Evolutionary conservation across 352 stramenopile genomes (phyloP).

Genomic region (Globisporangium uncinulatum): DNA sequence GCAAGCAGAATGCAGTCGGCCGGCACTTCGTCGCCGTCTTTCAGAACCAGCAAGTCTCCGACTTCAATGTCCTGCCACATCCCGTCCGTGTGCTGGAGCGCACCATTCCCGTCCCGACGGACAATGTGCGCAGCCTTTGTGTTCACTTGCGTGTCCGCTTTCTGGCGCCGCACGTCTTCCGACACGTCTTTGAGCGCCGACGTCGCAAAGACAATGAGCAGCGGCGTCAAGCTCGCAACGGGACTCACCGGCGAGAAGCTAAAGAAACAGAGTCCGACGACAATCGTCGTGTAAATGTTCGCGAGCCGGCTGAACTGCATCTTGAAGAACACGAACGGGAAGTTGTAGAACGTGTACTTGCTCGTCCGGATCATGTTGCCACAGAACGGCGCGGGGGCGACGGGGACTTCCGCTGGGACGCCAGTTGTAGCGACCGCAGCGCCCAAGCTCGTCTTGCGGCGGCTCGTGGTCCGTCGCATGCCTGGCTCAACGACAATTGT

Average conservation of each 20-base stretch:
- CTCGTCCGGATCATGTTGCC: conserved; percentile 81
- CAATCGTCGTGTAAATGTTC: conserved; percentile 87
- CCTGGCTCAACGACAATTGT: conserved; percentile 39
- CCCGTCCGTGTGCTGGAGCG: conserved; percentile 63
- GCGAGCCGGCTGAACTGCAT: conserved; percentile 89
- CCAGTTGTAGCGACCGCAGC: conserved; percentile 8
- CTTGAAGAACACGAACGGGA: conserved; percentile 85
- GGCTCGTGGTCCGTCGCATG: conserved; percentile 13
- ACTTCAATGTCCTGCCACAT: conserved; percentile 84
- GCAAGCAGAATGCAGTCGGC: conserved; percentile 78
- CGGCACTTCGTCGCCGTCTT: conserved; percentile 77
- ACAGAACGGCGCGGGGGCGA: conserved; percentile 29
- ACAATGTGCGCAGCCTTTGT: conserved; percentile 72
- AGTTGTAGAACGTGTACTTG: conserved; percentile 92
- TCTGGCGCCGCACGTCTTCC: conserved; percentile 76
- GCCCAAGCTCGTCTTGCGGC: conserved; percentile 18
- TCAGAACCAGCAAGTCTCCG: conserved; percentile 76
- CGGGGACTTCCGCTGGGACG: conserved; percentile 11
- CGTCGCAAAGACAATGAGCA: conserved; percentile 88
- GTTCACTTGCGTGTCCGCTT: conserved; percentile 75
- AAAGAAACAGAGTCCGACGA: conserved; percentile 88
- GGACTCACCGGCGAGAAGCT: conserved; percentile 82
- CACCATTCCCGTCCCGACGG: conserved; percentile 41
- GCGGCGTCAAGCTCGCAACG: conserved; percentile 72
- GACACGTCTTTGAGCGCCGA: conserved; percentile 83